phyloP scores from a whole-genome alignment of 805 yeast species.

The Hanseniaspora singularis region DNA sequence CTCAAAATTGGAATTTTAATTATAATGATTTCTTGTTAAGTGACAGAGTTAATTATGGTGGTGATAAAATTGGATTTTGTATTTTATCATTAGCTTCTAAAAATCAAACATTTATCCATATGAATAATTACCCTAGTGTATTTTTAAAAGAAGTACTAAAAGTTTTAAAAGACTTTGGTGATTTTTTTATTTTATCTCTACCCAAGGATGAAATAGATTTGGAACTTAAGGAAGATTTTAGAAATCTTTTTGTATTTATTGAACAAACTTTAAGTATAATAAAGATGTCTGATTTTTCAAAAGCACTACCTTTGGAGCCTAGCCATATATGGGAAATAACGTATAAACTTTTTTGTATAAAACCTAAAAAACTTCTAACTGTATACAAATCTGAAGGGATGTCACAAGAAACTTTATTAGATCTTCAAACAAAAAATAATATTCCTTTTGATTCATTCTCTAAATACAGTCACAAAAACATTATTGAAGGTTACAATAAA shows the following conservation, averaged over 20 bases:
- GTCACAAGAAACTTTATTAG: background rate
- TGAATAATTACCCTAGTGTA: slow-evolving; percentile 13
- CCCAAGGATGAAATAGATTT: background rate
- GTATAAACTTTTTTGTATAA: slow-evolving; percentile 8
- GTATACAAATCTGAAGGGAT: background rate
- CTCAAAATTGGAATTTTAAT: background rate
- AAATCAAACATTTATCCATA: slow-evolving; percentile 1
- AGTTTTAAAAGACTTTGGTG: slow-evolving; percentile 12
- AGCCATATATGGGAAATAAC: slow-evolving; percentile 7
- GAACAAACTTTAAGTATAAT: slow-evolving; percentile 4
- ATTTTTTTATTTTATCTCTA: background rate
- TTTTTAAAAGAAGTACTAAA: slow-evolving; percentile 10
- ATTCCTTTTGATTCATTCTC: background rate
- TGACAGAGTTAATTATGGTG: slow-evolving; percentile 1
- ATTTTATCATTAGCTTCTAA: slow-evolving; percentile 1
- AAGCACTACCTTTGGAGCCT: slow-evolving; percentile 14
- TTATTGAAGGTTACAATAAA: background rate
- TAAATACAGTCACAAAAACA: background rate
- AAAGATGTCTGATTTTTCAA: background rate
- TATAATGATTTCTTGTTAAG: slow-evolving; percentile 11
- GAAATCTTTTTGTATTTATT: slow-evolving; percentile 7
- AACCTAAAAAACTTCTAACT: slow-evolving; percentile 14
- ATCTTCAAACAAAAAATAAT: background rate
- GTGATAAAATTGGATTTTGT: slow-evolving; percentile 11
- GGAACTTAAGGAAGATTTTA: slow-evolving; percentile 11